Conservation (phyloP, 768 basidiomycete genomes). For the Russula abietina region DNA sequence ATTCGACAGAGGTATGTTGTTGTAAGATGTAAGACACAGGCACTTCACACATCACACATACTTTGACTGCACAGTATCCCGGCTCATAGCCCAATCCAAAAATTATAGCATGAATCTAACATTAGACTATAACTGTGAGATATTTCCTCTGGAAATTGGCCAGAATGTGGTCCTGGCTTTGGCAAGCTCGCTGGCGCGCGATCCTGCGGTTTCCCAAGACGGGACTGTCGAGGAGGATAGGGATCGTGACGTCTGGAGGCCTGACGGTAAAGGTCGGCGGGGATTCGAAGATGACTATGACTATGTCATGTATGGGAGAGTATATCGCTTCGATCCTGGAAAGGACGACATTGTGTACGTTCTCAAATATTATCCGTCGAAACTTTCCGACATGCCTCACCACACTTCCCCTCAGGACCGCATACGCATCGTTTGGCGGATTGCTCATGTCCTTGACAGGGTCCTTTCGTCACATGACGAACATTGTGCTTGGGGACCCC, state of each 20-base stretch:
- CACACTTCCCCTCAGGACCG: conserved; percentile 53
- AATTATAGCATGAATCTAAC: conserved; percentile 91
- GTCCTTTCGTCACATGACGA: conserved; percentile 85
- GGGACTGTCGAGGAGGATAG: conserved; percentile 58
- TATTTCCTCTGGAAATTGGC: conserved; percentile 65
- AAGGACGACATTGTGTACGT: conserved; percentile 80
- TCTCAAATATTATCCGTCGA: conserved; percentile 1
- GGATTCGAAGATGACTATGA: conserved; percentile 94
- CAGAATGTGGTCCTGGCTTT: conserved; percentile 82
- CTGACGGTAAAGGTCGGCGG: conserved; percentile 71
- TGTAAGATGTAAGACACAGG: conserved; percentile 2
- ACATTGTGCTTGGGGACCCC: conserved; percentile 88
- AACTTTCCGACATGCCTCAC: conserved; percentile 20
- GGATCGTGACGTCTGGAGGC: conserved; percentile 76
- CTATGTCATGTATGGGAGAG: conserved; percentile 99
- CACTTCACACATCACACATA: neutral
- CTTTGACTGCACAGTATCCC: conserved; percentile 59
- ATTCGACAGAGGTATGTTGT: conserved; percentile 87
- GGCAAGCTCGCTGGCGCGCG: conserved; percentile 69
- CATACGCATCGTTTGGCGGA: conserved; percentile 94
- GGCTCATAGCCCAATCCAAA: conserved; percentile 82
- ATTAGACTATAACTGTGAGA: conserved; percentile 89
- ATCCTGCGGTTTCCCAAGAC: conserved; percentile 45
- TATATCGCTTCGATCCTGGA: conserved; percentile 94
- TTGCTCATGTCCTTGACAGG: conserved; percentile 91